Percentiles rank a stretch among this genome's conserved stretches.
phyloP scores from a whole-genome alignment of 768 basidiomycete genomes.

The Lactarius hatsudake region DNA sequence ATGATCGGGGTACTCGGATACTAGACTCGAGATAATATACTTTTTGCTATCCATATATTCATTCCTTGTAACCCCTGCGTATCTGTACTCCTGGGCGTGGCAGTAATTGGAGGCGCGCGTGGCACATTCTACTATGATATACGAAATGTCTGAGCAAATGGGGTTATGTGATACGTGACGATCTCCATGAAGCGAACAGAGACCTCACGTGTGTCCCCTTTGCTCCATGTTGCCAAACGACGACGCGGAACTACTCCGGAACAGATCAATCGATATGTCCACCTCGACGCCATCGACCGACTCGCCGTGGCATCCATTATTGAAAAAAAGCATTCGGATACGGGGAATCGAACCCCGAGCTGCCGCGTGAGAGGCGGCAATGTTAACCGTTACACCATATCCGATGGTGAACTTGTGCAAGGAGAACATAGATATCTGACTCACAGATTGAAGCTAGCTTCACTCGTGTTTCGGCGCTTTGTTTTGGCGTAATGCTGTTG shows the following conservation, averaged over 20 bases:
- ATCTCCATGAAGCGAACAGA: background rate
- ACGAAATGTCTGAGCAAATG: background rate
- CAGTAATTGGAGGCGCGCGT: background rate
- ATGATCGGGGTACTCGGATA: background rate
- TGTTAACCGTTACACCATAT: conserved; percentile 42
- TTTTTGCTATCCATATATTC: conserved; percentile 13
- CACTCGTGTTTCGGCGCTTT: too few species aligned
- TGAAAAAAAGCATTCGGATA: conserved; percentile 32
- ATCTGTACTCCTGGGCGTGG: background rate
- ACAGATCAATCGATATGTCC: background rate
- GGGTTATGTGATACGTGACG: background rate
- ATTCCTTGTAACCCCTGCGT: conserved; percentile 6
- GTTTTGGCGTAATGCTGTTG: too few species aligned
- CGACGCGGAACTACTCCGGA: background rate
- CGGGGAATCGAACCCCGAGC: conserved; percentile 45
- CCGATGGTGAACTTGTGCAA: conserved; percentile 17
- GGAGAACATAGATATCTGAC: background rate
- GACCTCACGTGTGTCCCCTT: background rate
- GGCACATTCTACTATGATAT: background rate
- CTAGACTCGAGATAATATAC: conserved; percentile 18
- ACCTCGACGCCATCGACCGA: too few species aligned
- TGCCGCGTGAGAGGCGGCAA: conserved; percentile 42
- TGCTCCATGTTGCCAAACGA: background rate
- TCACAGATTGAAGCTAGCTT: background rate
- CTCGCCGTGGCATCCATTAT: too few species aligned